A percentile compares a stretch with the other conserved stretches of the same genome.
These are phyloP conservation scores for Fusarium piperis DNA, from an alignment of 2,329 filamentous ascomycete species.

Conservation along the genomic window DNA sequence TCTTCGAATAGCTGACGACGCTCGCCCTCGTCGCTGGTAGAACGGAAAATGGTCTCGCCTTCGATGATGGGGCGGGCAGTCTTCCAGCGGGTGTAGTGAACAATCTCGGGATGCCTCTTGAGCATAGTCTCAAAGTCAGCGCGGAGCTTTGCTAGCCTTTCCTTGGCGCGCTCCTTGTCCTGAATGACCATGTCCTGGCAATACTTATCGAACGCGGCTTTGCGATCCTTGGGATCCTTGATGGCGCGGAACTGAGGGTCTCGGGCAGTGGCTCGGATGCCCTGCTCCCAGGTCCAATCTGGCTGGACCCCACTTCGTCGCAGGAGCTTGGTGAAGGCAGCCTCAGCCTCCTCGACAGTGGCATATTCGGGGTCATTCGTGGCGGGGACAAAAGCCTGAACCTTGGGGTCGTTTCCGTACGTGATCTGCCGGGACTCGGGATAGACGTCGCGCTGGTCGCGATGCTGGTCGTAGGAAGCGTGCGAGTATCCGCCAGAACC, in stretches of 20 bases:
- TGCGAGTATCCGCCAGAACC: slow-evolving; percentile 48
- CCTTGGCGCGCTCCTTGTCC: slow-evolving; percentile 94
- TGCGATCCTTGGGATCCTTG: slow-evolving; percentile 90
- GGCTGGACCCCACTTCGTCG: slow-evolving; percentile 86
- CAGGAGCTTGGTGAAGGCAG: slow-evolving; percentile 90
- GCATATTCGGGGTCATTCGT: slow-evolving; percentile 81
- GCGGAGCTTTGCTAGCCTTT: slow-evolving; percentile 89
- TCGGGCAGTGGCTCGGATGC: slow-evolving; percentile 84
- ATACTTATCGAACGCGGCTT: slow-evolving; percentile 93
- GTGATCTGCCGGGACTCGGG: slow-evolving; percentile 68
- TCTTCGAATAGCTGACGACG: slow-evolving; percentile 92
- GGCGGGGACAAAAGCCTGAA: slow-evolving; percentile 69
- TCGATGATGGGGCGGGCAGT: slow-evolving; percentile 94
- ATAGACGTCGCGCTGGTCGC: slow-evolving; percentile 51
- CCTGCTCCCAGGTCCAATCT: slow-evolving; percentile 93
- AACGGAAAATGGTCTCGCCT: slow-evolving; percentile 93
- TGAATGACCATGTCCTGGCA: slow-evolving; percentile 88
- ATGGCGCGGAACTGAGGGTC: slow-evolving; percentile 94
- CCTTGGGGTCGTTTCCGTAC: slow-evolving; percentile 64
- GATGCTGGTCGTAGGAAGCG: slow-evolving; percentile 51
- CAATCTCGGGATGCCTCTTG: slow-evolving; percentile 95
- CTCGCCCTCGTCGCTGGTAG: slow-evolving; percentile 87
- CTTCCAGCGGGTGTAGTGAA: slow-evolving; percentile 96
- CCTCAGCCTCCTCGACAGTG: slow-evolving; percentile 87
- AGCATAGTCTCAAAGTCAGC: slow-evolving; percentile 97